phyloP scores from a whole-genome alignment of 805 yeast genomes.

The Brettanomyces anomalus region DNA sequence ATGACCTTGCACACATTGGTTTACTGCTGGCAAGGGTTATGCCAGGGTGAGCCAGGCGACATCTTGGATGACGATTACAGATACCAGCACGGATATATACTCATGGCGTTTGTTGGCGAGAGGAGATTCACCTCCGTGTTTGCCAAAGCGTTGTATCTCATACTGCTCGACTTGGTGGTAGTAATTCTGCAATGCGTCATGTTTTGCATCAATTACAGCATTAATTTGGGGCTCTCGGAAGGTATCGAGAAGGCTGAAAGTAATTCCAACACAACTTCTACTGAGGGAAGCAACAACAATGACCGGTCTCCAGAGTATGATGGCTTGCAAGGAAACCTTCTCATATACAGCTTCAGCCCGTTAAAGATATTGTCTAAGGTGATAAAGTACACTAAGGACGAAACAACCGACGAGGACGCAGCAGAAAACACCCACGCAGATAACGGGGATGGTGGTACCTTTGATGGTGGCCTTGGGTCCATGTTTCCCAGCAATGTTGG shows the following conservation, averaged over 20 bases:
- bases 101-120: slow-evolving; percentile 42
- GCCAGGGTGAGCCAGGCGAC: slow-evolving; percentile 10
- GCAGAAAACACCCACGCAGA: neutral
- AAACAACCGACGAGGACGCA: slow-evolving; percentile 1
- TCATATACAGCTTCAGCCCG: slow-evolving; percentile 29
- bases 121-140: slow-evolving; percentile 17
- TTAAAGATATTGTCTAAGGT: slow-evolving; percentile 18
- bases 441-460: neutral
- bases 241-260: slow-evolving; percentile 17
- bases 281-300: too few relatives aligned
- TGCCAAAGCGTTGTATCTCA: slow-evolving; percentile 16
- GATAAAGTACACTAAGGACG: slow-evolving; percentile 11
- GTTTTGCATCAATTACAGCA: slow-evolving; percentile 23
- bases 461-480: neutral
- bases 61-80: slow-evolving; percentile 9
- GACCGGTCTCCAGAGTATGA: slow-evolving; percentile 19
- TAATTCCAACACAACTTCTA: slow-evolving; percentile 7
- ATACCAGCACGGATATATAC: slow-evolving; percentile 29
- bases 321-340: slow-evolving; percentile 37
- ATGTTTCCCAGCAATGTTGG: too few relatives aligned
- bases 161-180: slow-evolving; percentile 25
- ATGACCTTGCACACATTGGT: slow-evolving; percentile 29
- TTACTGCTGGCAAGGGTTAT: slow-evolving; percentile 14
- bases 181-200: slow-evolving; percentile 22
- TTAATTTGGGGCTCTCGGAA: slow-evolving; percentile 19